phyloP scores from a whole-genome alignment of 2,329 filamentous ascomycete species.

The Thielaviopsis musarum region DNA sequence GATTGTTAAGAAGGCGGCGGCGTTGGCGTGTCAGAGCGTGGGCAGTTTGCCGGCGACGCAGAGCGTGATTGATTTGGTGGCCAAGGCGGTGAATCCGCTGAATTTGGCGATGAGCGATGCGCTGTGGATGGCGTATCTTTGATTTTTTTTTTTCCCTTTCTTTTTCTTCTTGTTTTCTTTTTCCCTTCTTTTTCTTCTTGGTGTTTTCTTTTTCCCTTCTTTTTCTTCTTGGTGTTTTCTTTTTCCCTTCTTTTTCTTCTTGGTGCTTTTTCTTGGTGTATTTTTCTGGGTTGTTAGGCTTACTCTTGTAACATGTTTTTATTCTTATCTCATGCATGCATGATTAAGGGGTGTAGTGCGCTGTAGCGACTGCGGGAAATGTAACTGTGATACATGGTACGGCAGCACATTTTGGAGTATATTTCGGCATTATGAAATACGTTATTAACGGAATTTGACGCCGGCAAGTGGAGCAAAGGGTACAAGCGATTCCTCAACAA shows the following conservation, averaged over 20 bases:
- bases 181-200: not conserved
- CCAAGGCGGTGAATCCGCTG: constrained; percentile 82
- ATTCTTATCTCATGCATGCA: not conserved
- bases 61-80: constrained; percentile 87
- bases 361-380: no score
- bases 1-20: constrained; percentile 80
- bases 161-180: constrained; percentile 9
- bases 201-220: not conserved
- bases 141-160: constrained; percentile 1
- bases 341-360: no score
- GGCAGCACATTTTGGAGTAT: no score
- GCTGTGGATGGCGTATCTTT: constrained; percentile 89
- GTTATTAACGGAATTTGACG: no score
- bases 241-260: no score
- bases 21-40: constrained; percentile 59
- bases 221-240: not conserved
- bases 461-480: no score
- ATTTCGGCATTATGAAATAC: no score
- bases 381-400: no score
- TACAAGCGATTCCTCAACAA: no score
- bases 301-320: no score
- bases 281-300: no score
- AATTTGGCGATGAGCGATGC: constrained; percentile 79
- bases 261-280: no score
- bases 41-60: constrained; percentile 87